phyloP scores from a whole-genome alignment of 192 early-diverging fungal species.

The Umbelopsis sp. region DNA sequence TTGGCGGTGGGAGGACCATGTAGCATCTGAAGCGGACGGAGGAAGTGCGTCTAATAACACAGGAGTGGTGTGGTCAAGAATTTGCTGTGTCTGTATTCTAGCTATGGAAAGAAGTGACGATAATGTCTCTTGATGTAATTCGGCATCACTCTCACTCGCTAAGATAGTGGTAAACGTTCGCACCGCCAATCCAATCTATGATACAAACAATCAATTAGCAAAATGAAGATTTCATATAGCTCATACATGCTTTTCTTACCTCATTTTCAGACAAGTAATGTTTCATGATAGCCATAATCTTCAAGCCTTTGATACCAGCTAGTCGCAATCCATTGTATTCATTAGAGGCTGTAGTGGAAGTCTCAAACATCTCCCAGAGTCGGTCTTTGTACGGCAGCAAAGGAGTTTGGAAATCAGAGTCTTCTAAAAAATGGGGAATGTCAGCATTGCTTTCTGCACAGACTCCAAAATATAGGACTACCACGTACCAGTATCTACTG shows the following conservation, averaged over 20 bases:
- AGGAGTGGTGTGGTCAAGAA: slow-evolving; percentile 58
- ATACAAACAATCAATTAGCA: not conserved
- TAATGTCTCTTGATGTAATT: slow-evolving; percentile 43
- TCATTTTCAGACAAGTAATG: slow-evolving; percentile 63
- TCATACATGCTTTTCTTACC: slow-evolving; percentile 9
- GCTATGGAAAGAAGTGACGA: slow-evolving; percentile 12
- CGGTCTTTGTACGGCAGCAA: slow-evolving; percentile 74
- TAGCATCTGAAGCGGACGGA: slow-evolving; percentile 36
- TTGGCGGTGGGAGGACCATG: slow-evolving; percentile 38
- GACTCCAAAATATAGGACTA: not conserved
- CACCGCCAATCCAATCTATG: slow-evolving; percentile 47
- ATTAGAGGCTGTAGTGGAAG: slow-evolving; percentile 66
- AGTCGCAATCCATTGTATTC: slow-evolving; percentile 77
- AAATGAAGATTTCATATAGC: too few species aligned
- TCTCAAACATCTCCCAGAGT: slow-evolving; percentile 74
- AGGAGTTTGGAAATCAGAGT: slow-evolving; percentile 60
- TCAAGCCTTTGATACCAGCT: slow-evolving; percentile 72
- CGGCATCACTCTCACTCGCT: slow-evolving; percentile 50
- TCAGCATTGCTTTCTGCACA: not conserved
- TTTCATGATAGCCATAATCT: slow-evolving; percentile 60
- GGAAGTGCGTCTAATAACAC: slow-evolving; percentile 59
- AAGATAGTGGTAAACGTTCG: slow-evolving; percentile 56
- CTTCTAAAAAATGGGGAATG: slow-evolving; percentile 34
- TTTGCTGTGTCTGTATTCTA: slow-evolving; percentile 19
- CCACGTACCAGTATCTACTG: not conserved